Evolutionary conservation across 2,329 filamentous ascomycete genomes (phyloP).

Genomic region (Venturia aucupariae): DNA sequence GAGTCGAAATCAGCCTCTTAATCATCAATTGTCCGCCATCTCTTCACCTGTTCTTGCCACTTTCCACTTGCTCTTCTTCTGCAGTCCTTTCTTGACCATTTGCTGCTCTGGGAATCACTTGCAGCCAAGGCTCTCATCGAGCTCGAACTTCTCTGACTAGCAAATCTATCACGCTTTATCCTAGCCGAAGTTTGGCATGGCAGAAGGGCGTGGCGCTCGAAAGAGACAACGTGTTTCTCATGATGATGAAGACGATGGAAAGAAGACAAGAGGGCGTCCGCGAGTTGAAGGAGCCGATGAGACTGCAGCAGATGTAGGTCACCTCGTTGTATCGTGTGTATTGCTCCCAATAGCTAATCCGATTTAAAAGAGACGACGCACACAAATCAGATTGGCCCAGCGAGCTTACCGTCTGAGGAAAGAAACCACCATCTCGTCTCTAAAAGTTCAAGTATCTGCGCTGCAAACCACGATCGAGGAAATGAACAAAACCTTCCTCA

Average conservation of each 20-base stretch:
- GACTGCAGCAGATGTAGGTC: conserved; percentile 66
- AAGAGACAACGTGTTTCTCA: conserved; percentile 13
- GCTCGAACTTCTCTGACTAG: neutral
- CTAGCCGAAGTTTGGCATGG: neutral
- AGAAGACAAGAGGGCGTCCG: conserved; percentile 61
- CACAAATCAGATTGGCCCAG: conserved; percentile 80
- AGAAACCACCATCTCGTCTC: conserved; percentile 65
- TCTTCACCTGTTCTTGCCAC: neutral
- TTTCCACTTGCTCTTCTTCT: neutral
- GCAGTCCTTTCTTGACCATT: neutral
- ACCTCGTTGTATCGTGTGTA: conserved; percentile 12
- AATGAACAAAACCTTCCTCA: conserved; percentile 63
- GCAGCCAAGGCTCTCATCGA: neutral
- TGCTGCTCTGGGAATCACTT: neutral
- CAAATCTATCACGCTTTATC: neutral
- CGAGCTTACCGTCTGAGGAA: conserved; percentile 78
- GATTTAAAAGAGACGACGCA: conserved; percentile 57
- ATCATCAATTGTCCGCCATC: neutral
- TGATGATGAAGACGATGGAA: conserved; percentile 25
- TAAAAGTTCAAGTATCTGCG: conserved; percentile 60
- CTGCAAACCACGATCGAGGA: conserved; percentile 62
- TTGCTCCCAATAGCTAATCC: neutral
- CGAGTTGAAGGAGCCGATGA: conserved; percentile 68
- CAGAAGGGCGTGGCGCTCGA: neutral
- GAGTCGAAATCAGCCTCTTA: neutral